A percentile compares a stretch with the other conserved stretches of the same genome.
Conservation (phyloP, 2,329 filamentous ascomycete genomes). For the Albifimbria verrucaria region DNA sequence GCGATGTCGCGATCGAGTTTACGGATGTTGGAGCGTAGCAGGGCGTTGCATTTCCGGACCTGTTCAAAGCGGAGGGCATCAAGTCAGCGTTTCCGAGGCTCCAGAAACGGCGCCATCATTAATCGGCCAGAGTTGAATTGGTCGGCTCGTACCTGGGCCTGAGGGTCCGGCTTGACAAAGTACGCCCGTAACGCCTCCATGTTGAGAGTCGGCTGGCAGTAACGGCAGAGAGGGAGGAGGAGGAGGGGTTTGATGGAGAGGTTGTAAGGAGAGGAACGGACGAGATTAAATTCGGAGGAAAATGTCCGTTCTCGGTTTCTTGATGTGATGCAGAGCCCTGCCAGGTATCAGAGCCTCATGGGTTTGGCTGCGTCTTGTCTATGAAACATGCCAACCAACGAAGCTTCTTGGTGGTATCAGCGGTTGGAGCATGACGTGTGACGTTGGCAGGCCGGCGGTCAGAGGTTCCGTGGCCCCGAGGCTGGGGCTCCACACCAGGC, state of each 20-base stretch:
- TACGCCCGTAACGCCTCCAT: constrained; percentile 89
- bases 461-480: neutral
- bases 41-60: constrained; percentile 92
- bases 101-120: neutral
- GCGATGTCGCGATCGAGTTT: constrained; percentile 92
- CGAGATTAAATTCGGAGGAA: too few relatives aligned
- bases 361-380: too few relatives aligned
- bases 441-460: neutral
- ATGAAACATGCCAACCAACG: too few relatives aligned
- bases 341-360: too few relatives aligned
- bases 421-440: neutral
- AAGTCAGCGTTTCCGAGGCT: constrained; percentile 3
- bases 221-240: too few relatives aligned
- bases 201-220: constrained; percentile 18
- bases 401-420: too few relatives aligned
- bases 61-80: constrained; percentile 33
- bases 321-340: too few relatives aligned
- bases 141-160: constrained; percentile 69
- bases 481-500: too few relatives aligned
- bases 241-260: too few relatives aligned
- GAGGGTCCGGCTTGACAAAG: constrained; percentile 89
- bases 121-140: neutral
- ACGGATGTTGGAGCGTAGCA: constrained; percentile 86
- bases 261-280: too few relatives aligned
- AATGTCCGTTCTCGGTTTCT: too few relatives aligned